Conservation (phyloP, 805 yeast genomes). For the Candida qinlingensis region DNA sequence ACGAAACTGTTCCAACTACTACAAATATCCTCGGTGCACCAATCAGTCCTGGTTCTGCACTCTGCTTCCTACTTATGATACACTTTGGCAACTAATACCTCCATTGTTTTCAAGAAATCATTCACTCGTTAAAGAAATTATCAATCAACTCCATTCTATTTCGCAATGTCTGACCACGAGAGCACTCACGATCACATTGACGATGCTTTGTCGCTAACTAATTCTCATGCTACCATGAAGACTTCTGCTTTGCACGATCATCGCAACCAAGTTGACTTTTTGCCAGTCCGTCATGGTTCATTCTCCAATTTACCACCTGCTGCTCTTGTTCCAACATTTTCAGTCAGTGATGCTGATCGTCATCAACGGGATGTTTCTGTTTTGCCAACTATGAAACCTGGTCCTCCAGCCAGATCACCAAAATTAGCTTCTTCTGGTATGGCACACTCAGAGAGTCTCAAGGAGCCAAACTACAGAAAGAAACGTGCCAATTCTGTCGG, state of each 20-base stretch:
- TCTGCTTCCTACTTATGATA: no score
- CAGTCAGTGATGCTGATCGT: neutral
- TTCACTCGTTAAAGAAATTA: no score
- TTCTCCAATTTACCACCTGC: conserved; percentile 21
- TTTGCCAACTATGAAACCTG: neutral
- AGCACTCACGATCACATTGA: conserved; percentile 14
- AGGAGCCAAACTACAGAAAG: conserved; percentile 11
- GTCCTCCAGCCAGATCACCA: neutral
- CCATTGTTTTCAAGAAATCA: no score
- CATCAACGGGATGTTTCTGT: neutral
- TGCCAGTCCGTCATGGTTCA: conserved; percentile 30
- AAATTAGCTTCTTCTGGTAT: neutral
- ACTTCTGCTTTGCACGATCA: conserved; percentile 43
- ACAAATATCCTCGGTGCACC: no score
- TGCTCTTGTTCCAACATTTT: conserved; percentile 10
- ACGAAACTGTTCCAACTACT: no score
- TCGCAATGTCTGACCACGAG: conserved; percentile 25
- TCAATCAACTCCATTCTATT: no score
- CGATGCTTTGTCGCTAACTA: conserved; percentile 11
- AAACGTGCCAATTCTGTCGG: conserved; percentile 29
- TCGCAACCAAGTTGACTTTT: conserved; percentile 40
- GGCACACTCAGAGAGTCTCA: conserved; percentile 1
- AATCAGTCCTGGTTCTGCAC: no score
- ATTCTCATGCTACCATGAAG: conserved; percentile 31
- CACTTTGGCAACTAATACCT: no score